Base-by-base conservation (phyloP, 345 rosid genomes). In the Cardamine occulta region DNA sequence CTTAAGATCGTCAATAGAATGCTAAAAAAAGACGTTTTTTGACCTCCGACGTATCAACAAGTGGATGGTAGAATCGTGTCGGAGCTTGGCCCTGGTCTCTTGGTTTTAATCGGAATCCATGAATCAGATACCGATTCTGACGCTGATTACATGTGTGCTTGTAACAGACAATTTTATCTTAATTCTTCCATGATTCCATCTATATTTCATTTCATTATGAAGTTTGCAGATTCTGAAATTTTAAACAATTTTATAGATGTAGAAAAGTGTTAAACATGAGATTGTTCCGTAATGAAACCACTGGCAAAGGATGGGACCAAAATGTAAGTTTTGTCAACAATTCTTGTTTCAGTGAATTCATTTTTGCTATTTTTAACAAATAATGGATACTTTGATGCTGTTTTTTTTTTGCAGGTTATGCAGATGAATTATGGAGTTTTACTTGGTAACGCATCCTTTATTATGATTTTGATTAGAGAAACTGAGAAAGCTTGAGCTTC, bases 241-340 rank as follows among this genome's bases (percentile, higher is more conserved):
- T 23, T 0, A 13, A 44, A 57, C 14, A 8, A 14, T 45, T 18
- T 18, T 59, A 56, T 85, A 94, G 95, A 75, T 90, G 97, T 66
- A 85, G 95, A 0, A 94, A 94, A 85, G 93, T 90, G 19, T 75
- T 94, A 78, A 94, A 88, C 68, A 94, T 90, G 95, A 88, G 97
- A 55, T 67, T 94, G 82, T 94, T 88, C 73, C 60, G 87, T n/a
- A 94, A 94, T 67, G 96, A 91, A 74, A 69, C 47, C 65, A 88
- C 88, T 2, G 95, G 93, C 55, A 85, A 80, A 87, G 91, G 83
- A 64, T 94, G 97, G 97, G 97, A 94, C 83, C 93, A 83, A 54
- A 94, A 81, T 75, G 97, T 88, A 85, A 84, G 55, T 55, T 55
- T 6, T 57, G 11, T 68, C 9, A 57, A 42, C 66, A 4, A 0